Base-by-base conservation (phyloP, 768 basidiomycete genomes). In the Collybiopsis confluens region DNA sequence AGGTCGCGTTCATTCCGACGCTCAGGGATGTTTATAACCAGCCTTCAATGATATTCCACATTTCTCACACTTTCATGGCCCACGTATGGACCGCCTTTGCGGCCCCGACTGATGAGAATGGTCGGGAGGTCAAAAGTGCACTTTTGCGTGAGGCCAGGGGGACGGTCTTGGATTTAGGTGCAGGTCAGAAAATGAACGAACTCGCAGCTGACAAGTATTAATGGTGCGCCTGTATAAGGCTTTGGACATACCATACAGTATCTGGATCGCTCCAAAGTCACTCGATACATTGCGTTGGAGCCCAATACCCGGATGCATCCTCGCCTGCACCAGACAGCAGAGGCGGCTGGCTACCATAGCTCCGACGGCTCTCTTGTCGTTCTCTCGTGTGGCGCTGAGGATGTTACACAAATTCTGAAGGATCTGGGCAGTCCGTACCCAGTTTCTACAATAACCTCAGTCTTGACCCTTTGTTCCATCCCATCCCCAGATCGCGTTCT, bases 211-310 rank as follows among this genome's bases (percentile, higher is more conserved):
- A n/a, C n/a, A n/a, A n/a, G n/a, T 11, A 42, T 28, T 16, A 27
- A 15, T 40, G 37, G 26, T 4, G 24, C 27, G 7, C 30, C 42
- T n/a, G 23, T 20, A 10, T 18, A 20, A 87, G 87, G 84, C 0
- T 72, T 80, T 54, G 88, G 89, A 0, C 86, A 88, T 61, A 80
- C 78, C 0, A 68, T 76, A 11, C 72, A 71, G 27, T 90, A 90
- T 59, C 76, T 92, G 21, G 77, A 87, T 53, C 70, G 63, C 27
- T 56, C 60, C 1, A 70, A 67, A 26, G 83, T 90, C 18, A 76
- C 79, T 1, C 80, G 73, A 62, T 90, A 90, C 58, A 70, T 90
- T 45, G 88, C 87, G 1, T 64, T 90, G 4, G 88, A 90, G 60
- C 88, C 89, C 5, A 90, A 89, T 59, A 51, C 57, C 4, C 65